Base-by-base conservation (phyloP, 805 yeast species). In the Saccharomyces jurei region DNA sequence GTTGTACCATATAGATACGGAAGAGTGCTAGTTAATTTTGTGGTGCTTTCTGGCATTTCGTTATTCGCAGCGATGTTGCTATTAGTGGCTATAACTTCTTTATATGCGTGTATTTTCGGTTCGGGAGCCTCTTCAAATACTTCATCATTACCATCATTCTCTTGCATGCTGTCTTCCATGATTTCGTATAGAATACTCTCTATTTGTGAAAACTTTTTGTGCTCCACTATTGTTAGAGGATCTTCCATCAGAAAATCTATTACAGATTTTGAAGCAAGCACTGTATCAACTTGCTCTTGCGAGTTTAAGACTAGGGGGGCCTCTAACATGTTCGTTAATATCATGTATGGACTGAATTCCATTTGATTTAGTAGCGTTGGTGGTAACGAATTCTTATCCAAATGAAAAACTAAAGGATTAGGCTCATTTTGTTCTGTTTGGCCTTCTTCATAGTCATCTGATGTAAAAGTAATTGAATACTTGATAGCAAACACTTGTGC, bases 131-230 rank as follows among this genome's bases (percentile, higher is more conserved):
- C 25, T 21, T 36, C 44, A 9, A 36, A 17, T 36, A 36, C 22
- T 9, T 17, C 44, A 4, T n/a, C 44, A 5, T 13, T 17, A 22
- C 11, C 44, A 10, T 17, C 10, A 17, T 36, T 36, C 44, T 17
- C 25, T 25, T 17, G 6, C 17, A 36, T 8, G 11, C 27, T 36
- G 29, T 56, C 59, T 17, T 52, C 55, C 11, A 53, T 36, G 13
- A 58, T 56, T 49, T 56, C 60, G 17, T 60, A 31, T 47, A 61
- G 25, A 3, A 60, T 28, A 26, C 52, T 29, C 27, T 55, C 53
- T 2, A 62, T 51, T 36, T 59, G 52, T 11, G 52, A 51, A 26
- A 52, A 55, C 48, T 54, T 56, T 51, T 52, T 52, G 48, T 54
- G 31, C 14, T 49, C 44, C 13, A 9, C 44, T 6, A 36, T 36